These are phyloP conservation scores for Aegilops tauschii DNA, from an alignment of 176 grass and related monocot species.

Conservation along the genomic window DNA sequence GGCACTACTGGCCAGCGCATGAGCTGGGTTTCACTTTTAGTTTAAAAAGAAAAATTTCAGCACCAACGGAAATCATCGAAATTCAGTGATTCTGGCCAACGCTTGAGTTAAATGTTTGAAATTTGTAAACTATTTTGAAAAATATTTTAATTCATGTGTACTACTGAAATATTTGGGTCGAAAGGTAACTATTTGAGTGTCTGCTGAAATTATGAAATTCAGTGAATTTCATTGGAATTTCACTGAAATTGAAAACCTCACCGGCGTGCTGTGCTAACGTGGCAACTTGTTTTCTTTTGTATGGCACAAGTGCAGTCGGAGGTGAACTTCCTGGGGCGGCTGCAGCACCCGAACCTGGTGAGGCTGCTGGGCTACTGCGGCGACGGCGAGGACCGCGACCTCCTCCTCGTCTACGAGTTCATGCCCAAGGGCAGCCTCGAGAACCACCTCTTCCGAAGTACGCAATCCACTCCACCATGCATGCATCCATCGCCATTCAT, in stretches of 20 bases:
- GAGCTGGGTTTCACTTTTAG: no score
- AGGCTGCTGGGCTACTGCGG: conserved; percentile 86
- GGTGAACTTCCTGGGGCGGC: conserved; percentile 77
- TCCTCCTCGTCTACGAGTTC: conserved; percentile 93
- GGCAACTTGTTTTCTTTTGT: background rate
- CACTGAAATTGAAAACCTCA: background rate
- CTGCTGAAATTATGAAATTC: no score
- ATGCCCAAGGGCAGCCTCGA: conserved; percentile 89
- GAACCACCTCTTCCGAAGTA: conserved; percentile 84
- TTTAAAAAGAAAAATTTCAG: no score
- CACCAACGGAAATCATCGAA: no score
- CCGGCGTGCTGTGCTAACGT: background rate
- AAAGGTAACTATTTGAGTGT: no score
- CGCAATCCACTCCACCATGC: conserved; percentile 9
- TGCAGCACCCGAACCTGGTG: conserved; percentile 87
- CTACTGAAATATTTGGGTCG: no score
- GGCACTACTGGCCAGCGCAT: no score
- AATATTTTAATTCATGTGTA: no score
- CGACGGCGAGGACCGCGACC: conserved; percentile 79
- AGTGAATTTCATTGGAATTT: no score
- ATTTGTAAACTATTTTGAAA: no score
- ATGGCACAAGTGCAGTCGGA: conserved; percentile 55
- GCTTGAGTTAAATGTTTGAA: no score
- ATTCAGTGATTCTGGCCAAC: no score
- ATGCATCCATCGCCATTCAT: background rate